A percentile compares a stretch with the other conserved stretches of the same genome.
Evolutionary conservation across 371 early-diverging fungal genomes (phyloP).

Genomic region (Rhizomucor miehei): DNA sequence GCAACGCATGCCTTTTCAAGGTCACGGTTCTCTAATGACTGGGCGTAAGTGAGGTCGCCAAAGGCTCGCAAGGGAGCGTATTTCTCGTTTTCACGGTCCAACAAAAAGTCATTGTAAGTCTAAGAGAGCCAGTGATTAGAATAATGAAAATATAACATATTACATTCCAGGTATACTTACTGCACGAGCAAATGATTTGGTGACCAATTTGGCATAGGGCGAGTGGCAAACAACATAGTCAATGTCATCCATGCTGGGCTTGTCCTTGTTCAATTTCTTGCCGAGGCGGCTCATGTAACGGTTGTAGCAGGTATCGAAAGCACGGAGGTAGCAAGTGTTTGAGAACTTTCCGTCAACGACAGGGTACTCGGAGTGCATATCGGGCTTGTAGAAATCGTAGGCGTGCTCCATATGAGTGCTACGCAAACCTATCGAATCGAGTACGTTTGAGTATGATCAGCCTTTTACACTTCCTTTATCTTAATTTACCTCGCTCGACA

Average conservation of each 20-base stretch:
- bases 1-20: conserved; percentile 89
- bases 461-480: neutral
- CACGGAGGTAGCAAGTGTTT: conserved; percentile 88
- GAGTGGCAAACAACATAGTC: conserved; percentile 94
- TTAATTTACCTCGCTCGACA: conserved; percentile 69
- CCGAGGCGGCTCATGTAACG: conserved; percentile 79
- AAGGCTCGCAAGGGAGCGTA: conserved; percentile 64
- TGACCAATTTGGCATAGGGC: conserved; percentile 95
- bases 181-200: conserved; percentile 88
- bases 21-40: conserved; percentile 81
- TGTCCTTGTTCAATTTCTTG: conserved; percentile 39
- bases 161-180: too few relatives aligned
- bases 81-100: conserved; percentile 65
- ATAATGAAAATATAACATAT: too few relatives aligned
- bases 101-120: conserved; percentile 84
- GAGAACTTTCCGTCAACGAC: conserved; percentile 94
- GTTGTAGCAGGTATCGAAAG: conserved; percentile 86
- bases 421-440: conserved; percentile 59
- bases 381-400: conserved; percentile 98
- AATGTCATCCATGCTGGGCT: conserved; percentile 63
- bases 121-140: too few relatives aligned
- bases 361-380: conserved; percentile 94
- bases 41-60: conserved; percentile 57
- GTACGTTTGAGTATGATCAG: too few relatives aligned
- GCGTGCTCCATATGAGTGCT: conserved; percentile 94